Base-by-base conservation (phyloP, 768 basidiomycete species). In the Kwoniella sp. region DNA sequence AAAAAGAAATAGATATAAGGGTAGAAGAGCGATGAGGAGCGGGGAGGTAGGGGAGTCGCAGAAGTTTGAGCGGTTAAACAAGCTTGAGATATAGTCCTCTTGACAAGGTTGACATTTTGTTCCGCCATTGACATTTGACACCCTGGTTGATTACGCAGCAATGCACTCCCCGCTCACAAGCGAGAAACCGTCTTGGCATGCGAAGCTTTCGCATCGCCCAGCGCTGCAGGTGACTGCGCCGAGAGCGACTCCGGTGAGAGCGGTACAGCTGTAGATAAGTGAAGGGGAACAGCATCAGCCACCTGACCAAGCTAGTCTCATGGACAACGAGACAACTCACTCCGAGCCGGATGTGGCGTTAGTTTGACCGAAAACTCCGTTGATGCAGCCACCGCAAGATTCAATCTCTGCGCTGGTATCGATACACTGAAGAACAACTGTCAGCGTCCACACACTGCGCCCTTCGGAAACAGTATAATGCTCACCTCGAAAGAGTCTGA, bases 221-320 rank as follows among this genome's bases (percentile, higher is more conserved):
- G 50, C 30, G 27, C 50, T 37, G 37, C 58, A 60, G 4, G 58
- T 60, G 25, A 44, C 36, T 6, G 48, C 58, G 2, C 58, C 58
- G 19, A 50, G 12, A 7, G 58, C 49, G 24, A 60, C 50, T 0
- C 58, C 58, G 7, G 49, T 30, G 6, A 60, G 24, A 7, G 58
- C 36, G 24, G 58, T 52, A 33, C 58, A 60, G 47, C 58, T 60
- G 37, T 13, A 19, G 17, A 19, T 3, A 19, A 19, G 10, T 19
- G n/a, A n/a, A n/a, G n/a, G n/a, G n/a, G n/a, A n/a, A n/a, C 40
- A 44, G 8, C 33, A 33, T 6, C 33, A 6, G 7, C 13, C 13
- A 13, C 13, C 33, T 6, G 13, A 33, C 13, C 33, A 6, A 33
- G 13, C 13, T 33, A 6, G 13, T n/a, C n/a, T n/a, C n/a, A n/a